A percentile compares a stretch with the other conserved stretches of the same genome.
phyloP scores from a whole-genome alignment of 78 protist species.

The Dictyostelium intermedium region DNA sequence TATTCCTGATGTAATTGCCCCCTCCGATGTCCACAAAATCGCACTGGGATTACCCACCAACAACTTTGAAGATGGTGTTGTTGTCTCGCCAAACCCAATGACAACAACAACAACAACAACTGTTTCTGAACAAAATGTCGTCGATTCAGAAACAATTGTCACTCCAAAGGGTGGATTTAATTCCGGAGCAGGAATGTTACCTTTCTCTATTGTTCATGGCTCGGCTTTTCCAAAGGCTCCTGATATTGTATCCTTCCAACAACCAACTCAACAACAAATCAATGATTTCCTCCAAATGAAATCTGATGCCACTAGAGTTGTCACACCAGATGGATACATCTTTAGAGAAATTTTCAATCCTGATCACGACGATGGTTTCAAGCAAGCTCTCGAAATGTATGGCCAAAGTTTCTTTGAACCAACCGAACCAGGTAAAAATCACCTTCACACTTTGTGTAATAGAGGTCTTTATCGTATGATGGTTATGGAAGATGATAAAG shows the following conservation, averaged over 20 bases:
- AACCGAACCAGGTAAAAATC: conserved; percentile 37
- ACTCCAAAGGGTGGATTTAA: not conserved
- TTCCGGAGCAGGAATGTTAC: not conserved
- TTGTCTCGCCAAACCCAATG: not conserved
- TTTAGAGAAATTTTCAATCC: conserved; percentile 51
- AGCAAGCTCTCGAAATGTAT: conserved; percentile 34
- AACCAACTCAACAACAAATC: not conserved
- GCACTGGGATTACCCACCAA: not conserved
- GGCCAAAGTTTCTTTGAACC: conserved; percentile 44
- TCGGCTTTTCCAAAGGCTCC: not conserved
- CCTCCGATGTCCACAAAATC: not conserved
- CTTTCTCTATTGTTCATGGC: not conserved
- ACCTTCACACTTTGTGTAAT: not conserved
- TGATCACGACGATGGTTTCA: conserved; percentile 19
- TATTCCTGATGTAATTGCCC: conserved; percentile 70
- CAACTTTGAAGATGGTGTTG: not conserved
- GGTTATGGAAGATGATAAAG: conserved; percentile 49
- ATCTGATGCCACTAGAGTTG: not conserved
- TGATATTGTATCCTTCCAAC: not conserved
- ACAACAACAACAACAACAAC: not conserved
- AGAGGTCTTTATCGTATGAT: conserved; percentile 54
- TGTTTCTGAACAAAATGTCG: not conserved
- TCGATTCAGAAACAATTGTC: not conserved
- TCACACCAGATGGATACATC: not conserved
- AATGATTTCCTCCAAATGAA: not conserved